A percentile compares a stretch with the other conserved stretches of the same genome.
These are phyloP conservation scores for Cercospora zeae-maydis DNA, from an alignment of 2,329 filamentous ascomycete species.

Conservation along the genomic window DNA sequence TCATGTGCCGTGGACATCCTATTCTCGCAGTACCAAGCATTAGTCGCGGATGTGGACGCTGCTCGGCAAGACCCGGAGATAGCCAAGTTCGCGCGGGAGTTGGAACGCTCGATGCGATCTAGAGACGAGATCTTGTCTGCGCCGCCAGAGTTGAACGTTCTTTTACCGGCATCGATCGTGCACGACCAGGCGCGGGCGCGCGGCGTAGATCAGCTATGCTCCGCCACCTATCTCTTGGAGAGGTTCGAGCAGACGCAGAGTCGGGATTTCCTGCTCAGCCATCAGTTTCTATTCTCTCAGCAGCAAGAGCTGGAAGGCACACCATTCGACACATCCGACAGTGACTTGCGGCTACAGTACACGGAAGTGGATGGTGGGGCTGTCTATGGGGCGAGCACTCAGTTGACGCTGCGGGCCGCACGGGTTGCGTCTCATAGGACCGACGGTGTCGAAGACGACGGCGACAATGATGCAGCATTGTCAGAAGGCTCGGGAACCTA, in stretches of 20 bases:
- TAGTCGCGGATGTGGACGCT: constrained; percentile 8
- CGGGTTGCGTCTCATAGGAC: neutral
- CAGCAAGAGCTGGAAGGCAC: neutral
- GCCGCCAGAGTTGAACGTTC: constrained; percentile 22
- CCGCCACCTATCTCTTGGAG: constrained; percentile 29
- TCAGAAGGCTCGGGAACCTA: neutral
- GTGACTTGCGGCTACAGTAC: constrained; percentile 14
- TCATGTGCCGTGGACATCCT: constrained; percentile 24
- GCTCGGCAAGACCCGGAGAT: constrained; percentile 19
- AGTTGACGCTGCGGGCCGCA: constrained; percentile 7
- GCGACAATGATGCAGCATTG: neutral
- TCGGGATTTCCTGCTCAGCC: neutral
- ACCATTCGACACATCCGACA: neutral
- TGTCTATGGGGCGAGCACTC: constrained; percentile 17
- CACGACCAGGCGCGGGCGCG: neutral
- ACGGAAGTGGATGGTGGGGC: constrained; percentile 22
- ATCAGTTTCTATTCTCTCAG: neutral
- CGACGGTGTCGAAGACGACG: neutral
- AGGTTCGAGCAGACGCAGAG: constrained; percentile 28
- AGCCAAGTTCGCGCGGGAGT: constrained; percentile 14
- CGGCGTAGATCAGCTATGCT: constrained; percentile 3
- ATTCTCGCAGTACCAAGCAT: constrained; percentile 16
- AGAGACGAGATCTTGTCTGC: constrained; percentile 20
- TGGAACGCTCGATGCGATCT: constrained; percentile 20
- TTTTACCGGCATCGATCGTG: constrained; percentile 22